Base-by-base conservation (phyloP, 305 asterid species). In the Nicotiana rustica region DNA sequence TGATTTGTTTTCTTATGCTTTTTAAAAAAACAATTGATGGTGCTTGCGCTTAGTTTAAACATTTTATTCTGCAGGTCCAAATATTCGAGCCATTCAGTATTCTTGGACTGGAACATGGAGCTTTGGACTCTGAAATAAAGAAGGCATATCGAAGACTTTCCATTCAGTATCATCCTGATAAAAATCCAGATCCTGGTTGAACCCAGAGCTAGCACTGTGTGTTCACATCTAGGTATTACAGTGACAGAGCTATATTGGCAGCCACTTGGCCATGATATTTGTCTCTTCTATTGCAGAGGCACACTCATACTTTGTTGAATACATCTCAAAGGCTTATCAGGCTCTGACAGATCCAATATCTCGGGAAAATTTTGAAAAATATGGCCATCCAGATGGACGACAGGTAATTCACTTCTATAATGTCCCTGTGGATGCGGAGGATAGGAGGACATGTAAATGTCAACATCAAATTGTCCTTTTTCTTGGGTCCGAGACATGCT, bases 181-280 rank as follows among this genome's bases (percentile, higher is more conserved):
- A 96, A 92, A 96, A 96, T 95, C 99, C 99, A 60, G 98, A 95
- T 87, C 99, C 99, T 95, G 98, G 99, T 96, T 91, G 93, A 89
- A 75, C 10, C 2, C 47, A 52, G 29, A 52, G 25, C 65, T 75
- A 75, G 29, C 47, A 52, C 57, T 49, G 15, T 25, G 64, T 49
- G 79, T 49, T 49, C 15, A 21, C 21, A 49, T 49, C 29, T 52
- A 52, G 80, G 17, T 75, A 52, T 75, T 52, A 52, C 65, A 25
- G 47, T 15, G 47, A 15, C 19, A 38, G 44, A 29, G 65, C 65
- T 52, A 52, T 75, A 75, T 29, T 52, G 57, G 80, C 47, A 75
- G 80, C 17, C 17, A 52, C 80, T 75, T 75, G 64, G 47, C 64
- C 80, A 81, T 82, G 84, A 87, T 81, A 60, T 38, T 79, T 25